phyloP scores from a whole-genome alignment of 202 grass and related monocot genomes.

The Brachypodium distachyon region DNA sequence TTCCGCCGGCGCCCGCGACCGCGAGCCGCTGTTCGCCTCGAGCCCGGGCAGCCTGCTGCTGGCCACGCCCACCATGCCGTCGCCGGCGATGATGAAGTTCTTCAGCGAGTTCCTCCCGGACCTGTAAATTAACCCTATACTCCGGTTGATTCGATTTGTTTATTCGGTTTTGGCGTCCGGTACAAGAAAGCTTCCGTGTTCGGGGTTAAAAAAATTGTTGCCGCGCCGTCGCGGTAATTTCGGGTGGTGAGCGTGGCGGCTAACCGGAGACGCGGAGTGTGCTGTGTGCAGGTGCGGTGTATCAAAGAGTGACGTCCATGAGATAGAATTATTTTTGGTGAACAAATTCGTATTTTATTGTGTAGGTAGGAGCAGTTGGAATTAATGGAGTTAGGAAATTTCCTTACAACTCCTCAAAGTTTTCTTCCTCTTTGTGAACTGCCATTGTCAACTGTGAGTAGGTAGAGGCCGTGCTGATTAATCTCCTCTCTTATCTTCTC shows the following conservation, averaged over 20 bases:
- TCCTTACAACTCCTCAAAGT: not conserved
- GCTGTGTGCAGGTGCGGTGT: not conserved
- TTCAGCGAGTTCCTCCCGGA: constrained; percentile 42
- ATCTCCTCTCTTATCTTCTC: not conserved
- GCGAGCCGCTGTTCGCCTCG: constrained; percentile 17
- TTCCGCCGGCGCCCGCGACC: constrained; percentile 14
- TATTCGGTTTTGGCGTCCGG: constrained; percentile 4
- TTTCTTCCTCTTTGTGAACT: not conserved
- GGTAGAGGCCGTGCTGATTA: not conserved
- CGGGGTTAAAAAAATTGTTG: not conserved
- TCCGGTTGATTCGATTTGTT: not conserved
- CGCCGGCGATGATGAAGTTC: constrained; percentile 61
- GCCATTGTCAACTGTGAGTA: constrained; percentile 4
- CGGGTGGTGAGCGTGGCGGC: not conserved
- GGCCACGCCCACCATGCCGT: constrained; percentile 59
- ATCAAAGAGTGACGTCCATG: not conserved
- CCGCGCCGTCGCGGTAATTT: not conserved
- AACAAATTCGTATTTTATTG: not conserved
- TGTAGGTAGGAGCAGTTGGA: constrained; percentile 1
- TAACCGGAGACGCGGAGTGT: not conserved
- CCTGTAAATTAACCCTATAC: constrained; percentile 15
- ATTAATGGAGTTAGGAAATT: not conserved
- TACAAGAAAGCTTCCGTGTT: not conserved
- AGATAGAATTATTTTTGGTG: not conserved
- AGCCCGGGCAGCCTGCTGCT: constrained; percentile 38